phyloP scores from a whole-genome alignment of 208 protist species.

The Leishmania amazonensis region DNA sequence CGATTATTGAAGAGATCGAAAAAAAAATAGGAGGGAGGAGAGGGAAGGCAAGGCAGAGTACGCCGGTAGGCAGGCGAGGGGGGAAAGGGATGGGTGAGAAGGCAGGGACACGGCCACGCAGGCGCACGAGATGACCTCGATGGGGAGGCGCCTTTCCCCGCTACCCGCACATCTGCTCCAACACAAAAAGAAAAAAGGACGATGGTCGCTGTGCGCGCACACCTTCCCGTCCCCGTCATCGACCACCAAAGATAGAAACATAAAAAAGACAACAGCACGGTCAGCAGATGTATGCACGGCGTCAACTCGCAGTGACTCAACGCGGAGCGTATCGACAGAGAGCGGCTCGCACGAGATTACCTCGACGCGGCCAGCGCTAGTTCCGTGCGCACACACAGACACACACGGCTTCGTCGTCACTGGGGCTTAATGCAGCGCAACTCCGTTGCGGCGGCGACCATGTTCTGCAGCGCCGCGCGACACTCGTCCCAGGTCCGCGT shows the following conservation, averaged over 20 bases:
- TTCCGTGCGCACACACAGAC: not conserved
- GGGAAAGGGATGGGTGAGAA: no score
- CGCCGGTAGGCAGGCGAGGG: not conserved
- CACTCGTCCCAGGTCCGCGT: conserved; percentile 64
- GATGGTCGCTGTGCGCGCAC: not conserved
- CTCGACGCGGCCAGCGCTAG: not conserved
- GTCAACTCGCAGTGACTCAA: no score
- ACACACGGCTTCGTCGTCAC: not conserved
- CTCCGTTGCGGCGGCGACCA: conserved; percentile 52
- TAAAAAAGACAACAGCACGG: not conserved
- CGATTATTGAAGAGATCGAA: not conserved
- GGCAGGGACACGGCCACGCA: not conserved
- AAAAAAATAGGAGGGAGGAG: not conserved
- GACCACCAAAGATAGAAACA: not conserved
- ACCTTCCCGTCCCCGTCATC: not conserved
- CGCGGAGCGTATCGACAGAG: not conserved
- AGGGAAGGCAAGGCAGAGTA: no score
- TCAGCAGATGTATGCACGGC: not conserved
- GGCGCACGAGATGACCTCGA: not conserved
- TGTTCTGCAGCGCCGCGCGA: conserved; percentile 43
- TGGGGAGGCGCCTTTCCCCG: not conserved
- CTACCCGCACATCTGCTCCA: not conserved
- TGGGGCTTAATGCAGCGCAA: conserved; percentile 36
- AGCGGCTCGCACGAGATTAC: not conserved
- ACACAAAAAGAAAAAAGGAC: not conserved